phyloP scores from a whole-genome alignment of 139 green algal genomes.

The Yamagishiella unicocca region DNA sequence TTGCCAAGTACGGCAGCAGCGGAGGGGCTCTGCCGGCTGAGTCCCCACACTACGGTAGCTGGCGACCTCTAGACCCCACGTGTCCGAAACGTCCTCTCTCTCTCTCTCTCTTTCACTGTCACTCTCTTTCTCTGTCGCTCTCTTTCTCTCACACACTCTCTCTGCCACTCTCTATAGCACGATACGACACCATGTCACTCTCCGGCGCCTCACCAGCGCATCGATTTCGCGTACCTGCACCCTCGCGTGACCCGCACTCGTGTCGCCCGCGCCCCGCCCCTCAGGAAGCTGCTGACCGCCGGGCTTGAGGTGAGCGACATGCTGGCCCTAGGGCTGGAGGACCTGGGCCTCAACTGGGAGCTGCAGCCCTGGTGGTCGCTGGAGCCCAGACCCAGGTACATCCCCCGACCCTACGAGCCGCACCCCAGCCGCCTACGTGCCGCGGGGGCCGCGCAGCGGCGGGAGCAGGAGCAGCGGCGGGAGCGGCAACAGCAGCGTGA shows the following conservation, averaged over 20 bases:
- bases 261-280: too few relatives aligned
- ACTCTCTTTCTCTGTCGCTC: background rate
- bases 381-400: background rate
- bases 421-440: background rate
- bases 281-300: slow-evolving; percentile 40
- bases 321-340: slow-evolving; percentile 37
- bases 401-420: background rate
- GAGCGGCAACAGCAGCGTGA: background rate
- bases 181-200: too few relatives aligned
- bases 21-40: too few relatives aligned
- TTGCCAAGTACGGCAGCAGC: too few relatives aligned
- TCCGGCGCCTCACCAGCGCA: too few relatives aligned
- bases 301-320: slow-evolving; percentile 38
- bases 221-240: background rate
- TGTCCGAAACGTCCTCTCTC: background rate
- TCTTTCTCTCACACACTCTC: too few relatives aligned
- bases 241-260: background rate
- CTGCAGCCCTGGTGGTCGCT: slow-evolving; percentile 50
- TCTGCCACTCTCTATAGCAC: background rate
- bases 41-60: too few relatives aligned
- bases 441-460: background rate
- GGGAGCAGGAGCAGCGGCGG: background rate
- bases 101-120: background rate
- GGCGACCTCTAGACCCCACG: too few relatives aligned
- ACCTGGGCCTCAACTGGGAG: slow-evolving; percentile 54